These are phyloP conservation scores for Haberlea rhodopensis DNA, from an alignment of 257 asterid species.

Conservation along the genomic window DNA sequence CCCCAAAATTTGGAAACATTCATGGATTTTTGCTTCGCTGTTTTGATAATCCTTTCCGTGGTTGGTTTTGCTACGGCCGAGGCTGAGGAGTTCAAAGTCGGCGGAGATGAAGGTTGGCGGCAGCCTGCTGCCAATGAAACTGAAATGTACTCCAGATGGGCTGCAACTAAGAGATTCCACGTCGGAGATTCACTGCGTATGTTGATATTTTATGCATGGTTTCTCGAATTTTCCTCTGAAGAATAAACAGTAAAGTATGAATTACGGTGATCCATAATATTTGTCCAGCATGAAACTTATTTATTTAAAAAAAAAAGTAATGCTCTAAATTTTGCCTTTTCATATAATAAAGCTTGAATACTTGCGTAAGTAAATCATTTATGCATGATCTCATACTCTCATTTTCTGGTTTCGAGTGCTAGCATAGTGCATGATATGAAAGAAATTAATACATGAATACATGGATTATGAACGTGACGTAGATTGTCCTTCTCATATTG, in stretches of 20 bases:
- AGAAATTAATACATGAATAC: too few species aligned
- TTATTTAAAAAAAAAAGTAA: not conserved
- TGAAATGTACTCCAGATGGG: constrained; percentile 53
- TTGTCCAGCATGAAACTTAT: not conserved
- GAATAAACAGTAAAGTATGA: not conserved
- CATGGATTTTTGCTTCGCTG: constrained; percentile 19
- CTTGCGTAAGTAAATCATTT: too few species aligned
- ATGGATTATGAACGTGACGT: too few species aligned
- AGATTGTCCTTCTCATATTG: too few species aligned
- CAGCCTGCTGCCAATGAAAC: constrained; percentile 43
- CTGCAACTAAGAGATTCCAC: constrained; percentile 43
- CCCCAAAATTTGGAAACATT: constrained; percentile 24
- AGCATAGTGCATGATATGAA: too few species aligned
- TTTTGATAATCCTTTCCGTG: constrained; percentile 17
- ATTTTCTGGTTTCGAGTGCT: too few species aligned
- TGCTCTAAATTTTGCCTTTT: too few species aligned
- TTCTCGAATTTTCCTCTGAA: too few species aligned
- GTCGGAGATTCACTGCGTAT: constrained; percentile 69
- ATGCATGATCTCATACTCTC: too few species aligned
- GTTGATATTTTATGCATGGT: constrained; percentile 20
- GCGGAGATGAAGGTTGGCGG: constrained; percentile 58
- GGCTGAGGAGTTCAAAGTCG: constrained; percentile 65
- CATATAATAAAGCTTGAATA: too few species aligned
- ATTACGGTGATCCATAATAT: not conserved
- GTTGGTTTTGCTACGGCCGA: constrained; percentile 20